Base-by-base conservation (phyloP, 129 eudicot species). In the Tagetes erecta region DNA sequence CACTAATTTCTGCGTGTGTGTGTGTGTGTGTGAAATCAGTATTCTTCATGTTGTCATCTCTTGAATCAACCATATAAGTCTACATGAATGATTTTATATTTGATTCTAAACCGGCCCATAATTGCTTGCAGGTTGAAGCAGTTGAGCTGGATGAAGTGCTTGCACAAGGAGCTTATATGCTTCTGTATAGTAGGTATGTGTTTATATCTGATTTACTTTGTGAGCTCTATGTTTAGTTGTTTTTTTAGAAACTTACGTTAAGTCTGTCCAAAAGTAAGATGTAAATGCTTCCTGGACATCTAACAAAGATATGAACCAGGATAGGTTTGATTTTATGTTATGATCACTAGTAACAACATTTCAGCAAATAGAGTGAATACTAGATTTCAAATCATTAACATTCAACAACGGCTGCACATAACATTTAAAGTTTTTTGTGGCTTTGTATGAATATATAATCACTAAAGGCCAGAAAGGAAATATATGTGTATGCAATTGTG, bases 101-200 rank as follows among this genome's bases (percentile, higher is more conserved):
- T 56, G 70, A 72, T 77, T 68, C 42, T 47, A 51, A 52, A 37
- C 49, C 56, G 35, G 47, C 56, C 30, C 55, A 42, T 39, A 45
- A 58, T 53, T 67, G 68, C 31, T 85, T 52, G 77, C 85, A 93
- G 97, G 98, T 93, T 30, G 73, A 42, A 35, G 49, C 79, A 37
- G 98, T 88, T 83, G 97, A 90, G 56, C 58, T 90, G 84, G 92
- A 88, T 63, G 98, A 93, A 74, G 98, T 93, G 77, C 97, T 93
- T 70, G 86, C 92, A 0, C 97, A 90, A 74, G 96, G 98, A 80
- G 97, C 97, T 56, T 93, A 90, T 80, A 93, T 93, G 98, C 98
- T 93, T 74, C 86, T 93, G 70, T 90, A 93, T 75, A 86, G 86
- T 79, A 90, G 97, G 98, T 90, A 80, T 5, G n/a, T 64, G 27